Base-by-base conservation (phyloP, 139 green algal species). In the Chlorella sp. region DNA sequence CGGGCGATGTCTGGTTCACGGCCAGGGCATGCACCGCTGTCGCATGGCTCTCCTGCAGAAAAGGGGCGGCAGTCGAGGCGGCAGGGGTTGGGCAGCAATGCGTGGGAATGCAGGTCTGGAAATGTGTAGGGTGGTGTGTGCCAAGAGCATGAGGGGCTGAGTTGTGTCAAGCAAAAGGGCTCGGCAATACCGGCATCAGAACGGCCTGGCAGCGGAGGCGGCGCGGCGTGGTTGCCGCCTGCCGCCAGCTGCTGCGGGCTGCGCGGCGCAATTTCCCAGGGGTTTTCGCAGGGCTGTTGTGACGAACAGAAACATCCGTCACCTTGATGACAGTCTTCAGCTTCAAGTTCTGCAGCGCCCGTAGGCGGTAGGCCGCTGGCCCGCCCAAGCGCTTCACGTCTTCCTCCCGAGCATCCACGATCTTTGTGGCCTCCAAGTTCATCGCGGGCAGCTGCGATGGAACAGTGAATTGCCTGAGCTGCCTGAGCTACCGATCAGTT, bases 251-350 rank as follows among this genome's bases (percentile, higher is more conserved):
- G 48, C 48, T 9, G 48, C 48, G 5, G 48, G 48, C 48, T 57
- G 48, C 48, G 48, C 48, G 48, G 9, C 48, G 48, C 48, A 57
- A n/a, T n/a, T 9, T 9, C 48, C 48, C 7, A 16, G 48, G 9
- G 48, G 9, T 5, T 57, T 5, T 9, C 48, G 48, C 5, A 57
- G 48, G 7, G 48, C 48, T 34, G 30, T n/a, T 34, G 5, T 76
- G 5, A 1, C 68, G 22, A n/a, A 1, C 7, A 34, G 22, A 12
- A 34, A 12, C 68, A 76, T 1, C 30, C 79, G 40, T 26, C 66
- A 94, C 94, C 92, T 95, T 96, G 79, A 96, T 86, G 0, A 96
- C 94, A 15, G 94, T 95, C 73, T 95, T 96, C 3, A 96, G 76
- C 78, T 86, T 85, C 24, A 96, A 85, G 30, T 93, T 79, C 19